Evolutionary conservation across 176 grass and related monocot genomes (phyloP), one percentile per base, ranked within the genome.

Genomic region (Zea luxurians): DNA sequence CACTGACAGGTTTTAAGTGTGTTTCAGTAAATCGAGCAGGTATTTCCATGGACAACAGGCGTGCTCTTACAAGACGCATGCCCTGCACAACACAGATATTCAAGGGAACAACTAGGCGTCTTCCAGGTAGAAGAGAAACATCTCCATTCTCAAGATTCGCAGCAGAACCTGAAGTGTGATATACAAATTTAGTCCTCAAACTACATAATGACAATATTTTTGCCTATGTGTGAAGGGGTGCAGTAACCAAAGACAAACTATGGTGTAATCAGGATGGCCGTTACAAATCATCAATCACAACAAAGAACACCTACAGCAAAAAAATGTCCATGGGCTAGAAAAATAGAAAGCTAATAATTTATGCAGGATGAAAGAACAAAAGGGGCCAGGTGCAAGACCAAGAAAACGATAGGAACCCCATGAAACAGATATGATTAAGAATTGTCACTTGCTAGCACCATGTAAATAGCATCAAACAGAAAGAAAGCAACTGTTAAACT

Each of bases 41-140:
- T 86, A 95, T 86, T 86, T 99, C 92, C 96, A 99, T 99, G 38
- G 96, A 95, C 15, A 99, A 82, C 54, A 95, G 81, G 11, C 96
- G 96, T 64, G 92, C 92, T 71, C 88, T 88, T 66, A 93, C 90
- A 81, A 99, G 93, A 18, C 90, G 90, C 79, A 99, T 75, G 59
- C 96, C 96, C 78, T 93, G 96, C 80, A 91, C 74, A 73, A 93
- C 96, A 61, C 92, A 99, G 15, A 95, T 91, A 83, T 99, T 95
- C 57, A 99, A 75, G 18, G 96, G 92, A 74, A 99, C 92, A 82
- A 83, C 88, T 60, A 99, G 75, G 40, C 79, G 88, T 50, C 96
- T 90, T 55, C 96, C 96, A 81, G 96, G 96, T 75, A 90, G 96
- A 64, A 95, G 78, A 72, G 83, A 82, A 86, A 64, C 71, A 48